phyloP scores from a whole-genome alignment of 2,329 filamentous ascomycete genomes.

The Parascedosporium putredinis region DNA sequence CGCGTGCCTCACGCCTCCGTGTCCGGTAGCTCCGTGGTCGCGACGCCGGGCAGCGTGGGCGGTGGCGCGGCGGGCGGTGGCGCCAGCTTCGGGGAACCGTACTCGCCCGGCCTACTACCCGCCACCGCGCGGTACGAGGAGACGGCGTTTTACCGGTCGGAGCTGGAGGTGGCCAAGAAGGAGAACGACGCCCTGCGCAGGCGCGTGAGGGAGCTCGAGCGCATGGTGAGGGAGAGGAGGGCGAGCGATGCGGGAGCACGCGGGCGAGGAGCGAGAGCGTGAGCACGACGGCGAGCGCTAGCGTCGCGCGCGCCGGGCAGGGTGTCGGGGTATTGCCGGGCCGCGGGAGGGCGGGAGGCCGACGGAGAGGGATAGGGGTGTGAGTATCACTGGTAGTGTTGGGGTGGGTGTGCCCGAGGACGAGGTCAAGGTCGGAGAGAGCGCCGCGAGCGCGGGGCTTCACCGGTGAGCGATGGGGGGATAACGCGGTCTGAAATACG shows the following conservation, averaged over 20 bases:
- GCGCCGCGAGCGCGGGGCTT: conserved; percentile 40
- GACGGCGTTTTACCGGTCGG: conserved; percentile 46
- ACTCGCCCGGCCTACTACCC: conserved; percentile 44
- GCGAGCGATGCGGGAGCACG: conserved; percentile 31
- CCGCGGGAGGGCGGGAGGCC: conserved; percentile 24
- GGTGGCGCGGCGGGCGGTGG: no score
- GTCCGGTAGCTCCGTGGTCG: conserved; percentile 25
- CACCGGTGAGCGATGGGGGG: not conserved
- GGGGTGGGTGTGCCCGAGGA: conserved; percentile 49
- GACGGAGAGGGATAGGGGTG: conserved; percentile 32
- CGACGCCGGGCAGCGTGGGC: conserved; percentile 27
- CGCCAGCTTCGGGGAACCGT: conserved; percentile 26
- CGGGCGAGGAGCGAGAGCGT: conserved; percentile 39
- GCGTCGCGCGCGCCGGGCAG: conserved; percentile 24
- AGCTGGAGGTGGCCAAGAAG: conserved; percentile 50
- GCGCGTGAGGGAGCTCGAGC: conserved; percentile 52
- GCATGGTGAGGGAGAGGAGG: conserved; percentile 37
- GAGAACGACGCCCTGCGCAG: conserved; percentile 55
- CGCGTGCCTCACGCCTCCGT: conserved; percentile 25
- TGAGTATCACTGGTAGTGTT: conserved; percentile 32
- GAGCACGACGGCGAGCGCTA: conserved; percentile 41
- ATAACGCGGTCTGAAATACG: no score
- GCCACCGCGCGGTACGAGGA: conserved; percentile 53
- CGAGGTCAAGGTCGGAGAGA: conserved; percentile 51
- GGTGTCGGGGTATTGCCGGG: conserved; percentile 11